Evolutionary conservation across 306 rosid genomes (phyloP), one percentile per base, ranked within the genome.

Genomic region (Begonia loranthoides): DNA sequence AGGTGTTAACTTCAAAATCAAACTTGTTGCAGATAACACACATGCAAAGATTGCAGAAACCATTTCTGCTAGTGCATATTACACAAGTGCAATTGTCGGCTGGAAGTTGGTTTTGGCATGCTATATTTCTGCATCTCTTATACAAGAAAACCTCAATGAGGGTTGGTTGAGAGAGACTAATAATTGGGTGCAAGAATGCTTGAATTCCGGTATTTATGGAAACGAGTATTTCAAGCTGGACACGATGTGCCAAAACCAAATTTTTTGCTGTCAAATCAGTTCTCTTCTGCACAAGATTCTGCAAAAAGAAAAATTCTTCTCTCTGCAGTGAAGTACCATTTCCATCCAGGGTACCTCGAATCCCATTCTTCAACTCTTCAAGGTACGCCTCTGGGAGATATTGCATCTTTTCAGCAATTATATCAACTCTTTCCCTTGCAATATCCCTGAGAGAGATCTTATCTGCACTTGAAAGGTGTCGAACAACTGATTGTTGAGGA

Each of bases 1-100:
- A 90, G 15, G 99, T 90, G 61, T 86, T 90, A 28, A 90, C 95
- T 82, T 90, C 95, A 63, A 90, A 90, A 69, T 90, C 99, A 61
- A 90, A 90, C 88, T 90, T 90, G 78, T 86, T 90, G 61, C 99
- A 90, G 62, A 82, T 71, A 21, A 80, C 95, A 70, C 97, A 90
- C 95, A 90, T 90, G 74, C 99, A 90, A 58, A 86, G 92, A 72
- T 90, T 90, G 74, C 99, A 90, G 86, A 90, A 90, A 54, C 99
- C 99, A 73, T 83, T 86, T 61, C 76, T 77, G 64, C 60, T 66
- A 53, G 77, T 62, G 69, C 99, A 90, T 64, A 83, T 80, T 48
- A 76, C 95, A 69, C 99, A 90, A 53, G 94, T 66, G 65, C 99
- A 90, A 58, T 90, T 94, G 47, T 86, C 94, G 38, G 99, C 94